Evolutionary conservation across 1,284 basidiomycete species (phyloP).

Genomic region (Melanopsichium pennsylvanicum): DNA sequence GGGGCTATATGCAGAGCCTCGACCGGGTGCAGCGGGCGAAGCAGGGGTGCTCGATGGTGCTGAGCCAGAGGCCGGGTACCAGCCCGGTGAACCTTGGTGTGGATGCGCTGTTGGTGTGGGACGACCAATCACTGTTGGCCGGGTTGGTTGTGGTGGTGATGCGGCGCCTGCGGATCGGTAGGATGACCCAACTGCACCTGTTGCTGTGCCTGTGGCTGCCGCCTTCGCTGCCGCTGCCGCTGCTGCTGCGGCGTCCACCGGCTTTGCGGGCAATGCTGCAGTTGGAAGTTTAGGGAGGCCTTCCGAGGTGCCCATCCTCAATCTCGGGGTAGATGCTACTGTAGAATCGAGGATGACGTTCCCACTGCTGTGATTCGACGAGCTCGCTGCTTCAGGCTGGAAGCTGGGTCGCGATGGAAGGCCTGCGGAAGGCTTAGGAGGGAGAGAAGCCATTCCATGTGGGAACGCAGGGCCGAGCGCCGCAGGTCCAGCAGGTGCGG

Average conservation of each 20-base stretch:
- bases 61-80: conserved; percentile 14
- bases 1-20: conserved; percentile 7
- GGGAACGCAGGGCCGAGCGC: conserved; percentile 23
- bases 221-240: conserved; percentile 7
- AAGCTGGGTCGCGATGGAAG: conserved; percentile 34
- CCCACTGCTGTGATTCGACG: conserved; percentile 1
- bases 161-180: too few species aligned
- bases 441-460: conserved; percentile 20
- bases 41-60: conserved; percentile 18
- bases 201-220: conserved; percentile 1
- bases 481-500: conserved; percentile 3
- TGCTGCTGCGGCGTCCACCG: conserved; percentile 30
- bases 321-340: conserved; percentile 4
- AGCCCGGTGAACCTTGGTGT: conserved; percentile 11
- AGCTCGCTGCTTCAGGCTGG: conserved; percentile 4
- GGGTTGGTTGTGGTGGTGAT: conserved; percentile 16
- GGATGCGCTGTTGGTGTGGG: conserved; percentile 6
- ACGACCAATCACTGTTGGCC: conserved; percentile 3
- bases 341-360: background rate
- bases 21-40: conserved; percentile 14
- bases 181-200: conserved; percentile 2
- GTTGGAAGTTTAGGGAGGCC: conserved; percentile 10
- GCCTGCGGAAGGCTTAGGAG: conserved; percentile 20
- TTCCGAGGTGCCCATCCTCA: conserved; percentile 16
- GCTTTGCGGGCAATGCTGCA: conserved; percentile 26